Base-by-base conservation (phyloP, 2,329 filamentous ascomycete genomes). In the Alternaria hordeiaustralica region DNA sequence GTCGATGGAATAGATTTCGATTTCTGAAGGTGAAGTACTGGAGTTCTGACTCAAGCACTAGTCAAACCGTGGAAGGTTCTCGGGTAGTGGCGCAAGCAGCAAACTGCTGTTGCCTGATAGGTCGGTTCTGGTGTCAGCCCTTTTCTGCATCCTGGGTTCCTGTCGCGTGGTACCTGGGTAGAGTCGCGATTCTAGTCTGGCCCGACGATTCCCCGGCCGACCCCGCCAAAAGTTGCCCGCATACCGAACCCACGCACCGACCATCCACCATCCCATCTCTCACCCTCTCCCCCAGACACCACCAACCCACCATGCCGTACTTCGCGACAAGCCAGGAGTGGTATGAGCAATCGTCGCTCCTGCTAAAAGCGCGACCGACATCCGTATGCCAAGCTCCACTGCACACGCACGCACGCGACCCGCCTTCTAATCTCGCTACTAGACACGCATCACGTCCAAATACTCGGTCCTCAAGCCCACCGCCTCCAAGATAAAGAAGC, bases 391-490 rank as follows among this genome's bases (percentile, higher is more conserved):
- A 59, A 33, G 44, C 53, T 50, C 26, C 12, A 28, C 44, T 21
- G n/a, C 50, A 8, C 44, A 10, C 44, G 28, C 54, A 59, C 61
- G 55, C 64, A 63, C 61, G 50, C 61, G 47, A 69, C 58, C 18
- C 30, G 10, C 20, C 51, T 20, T 53, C 61, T 72, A 63, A 73
- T 45, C 28, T 13, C 3, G 15, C 23, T 41, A 26, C 20, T 75
- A 97, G 94, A 94, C 95, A 51, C 88, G 90, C 76, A 93, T 98
- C 83, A 96, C 93, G 71, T 97, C 94, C 68, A 94, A 92, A 85
- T 99, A 98, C 88, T 90, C 89, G 78, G 89, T 95, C 78, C 83
- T 85, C 33, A 83, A 85, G 50, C 78, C 78, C 15, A 71, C 71
- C 10, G 53, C 74, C 51, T 69, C 74, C 47, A 77, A 79, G 63